These are phyloP conservation scores for Chlamydomonas sp. DNA, from an alignment of 139 green algal genomes.

Conservation along the genomic window DNA sequence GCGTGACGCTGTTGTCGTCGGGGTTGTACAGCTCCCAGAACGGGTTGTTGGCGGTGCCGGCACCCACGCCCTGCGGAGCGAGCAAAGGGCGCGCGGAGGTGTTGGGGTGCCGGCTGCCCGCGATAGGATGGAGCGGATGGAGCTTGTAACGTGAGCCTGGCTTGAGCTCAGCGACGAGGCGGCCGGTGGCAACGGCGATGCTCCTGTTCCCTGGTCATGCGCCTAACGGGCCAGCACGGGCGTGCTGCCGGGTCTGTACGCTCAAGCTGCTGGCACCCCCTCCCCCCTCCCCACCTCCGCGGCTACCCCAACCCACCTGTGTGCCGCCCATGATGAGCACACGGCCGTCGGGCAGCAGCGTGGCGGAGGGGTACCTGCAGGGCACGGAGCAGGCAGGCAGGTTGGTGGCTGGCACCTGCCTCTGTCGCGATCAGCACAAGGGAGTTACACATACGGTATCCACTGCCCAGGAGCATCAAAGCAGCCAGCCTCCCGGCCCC, in stretches of 20 bases:
- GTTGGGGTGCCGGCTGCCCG: no score
- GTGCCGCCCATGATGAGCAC: constrained; percentile 58
- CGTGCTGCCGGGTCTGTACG: no score
- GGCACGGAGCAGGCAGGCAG: not conserved
- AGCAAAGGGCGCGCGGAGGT: no score
- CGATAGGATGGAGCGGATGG: no score
- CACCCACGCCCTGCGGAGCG: constrained; percentile 24
- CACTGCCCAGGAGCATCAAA: not conserved
- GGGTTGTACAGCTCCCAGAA: constrained; percentile 52
- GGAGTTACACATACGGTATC: not conserved
- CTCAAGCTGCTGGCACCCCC: no score
- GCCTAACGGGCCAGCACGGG: no score
- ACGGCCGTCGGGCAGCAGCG: constrained; percentile 41
- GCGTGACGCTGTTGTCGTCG: not conserved
- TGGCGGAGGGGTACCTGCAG: constrained; percentile 41
- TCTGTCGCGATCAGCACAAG: not conserved
- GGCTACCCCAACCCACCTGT: not conserved
- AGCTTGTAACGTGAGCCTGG: no score
- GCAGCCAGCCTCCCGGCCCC: not conserved
- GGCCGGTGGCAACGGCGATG: no score
- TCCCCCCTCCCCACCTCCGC: no score
- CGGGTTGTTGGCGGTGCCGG: constrained; percentile 42
- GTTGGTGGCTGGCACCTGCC: not conserved
- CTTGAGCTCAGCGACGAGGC: no score
- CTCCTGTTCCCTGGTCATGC: no score